A percentile compares a stretch with the other conserved stretches of the same genome.
Evolutionary conservation across 108 stramenopile genomes (phyloP).

Genomic region (Nannochloropsis granulata): DNA sequence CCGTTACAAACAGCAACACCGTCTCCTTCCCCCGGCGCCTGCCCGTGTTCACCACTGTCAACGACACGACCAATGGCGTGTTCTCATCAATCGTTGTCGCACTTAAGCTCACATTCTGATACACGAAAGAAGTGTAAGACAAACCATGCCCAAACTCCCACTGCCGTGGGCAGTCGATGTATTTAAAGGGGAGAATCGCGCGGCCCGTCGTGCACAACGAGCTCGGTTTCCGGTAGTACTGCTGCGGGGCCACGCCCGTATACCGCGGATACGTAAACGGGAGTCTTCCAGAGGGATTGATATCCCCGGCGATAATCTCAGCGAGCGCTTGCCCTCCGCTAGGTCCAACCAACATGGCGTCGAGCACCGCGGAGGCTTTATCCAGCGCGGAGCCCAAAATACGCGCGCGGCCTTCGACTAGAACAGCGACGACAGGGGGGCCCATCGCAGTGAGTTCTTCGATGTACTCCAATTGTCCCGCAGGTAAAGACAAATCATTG

Average conservation of each 20-base stretch:
- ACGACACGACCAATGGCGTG: constrained; percentile 3
- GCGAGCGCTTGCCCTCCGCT: constrained; percentile 32
- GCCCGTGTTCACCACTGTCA: constrained; percentile 34
- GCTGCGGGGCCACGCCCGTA: constrained; percentile 13
- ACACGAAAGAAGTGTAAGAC: constrained; percentile 30
- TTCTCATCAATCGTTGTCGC: not conserved
- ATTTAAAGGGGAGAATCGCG: not conserved
- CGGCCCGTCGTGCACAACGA: not conserved
- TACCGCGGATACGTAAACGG: constrained; percentile 33
- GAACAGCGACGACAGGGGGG: constrained; percentile 19
- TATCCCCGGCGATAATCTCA: constrained; percentile 19
- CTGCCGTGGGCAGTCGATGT: constrained; percentile 2
- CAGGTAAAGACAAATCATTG: constrained; percentile 42
- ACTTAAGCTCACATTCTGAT: not conserved
- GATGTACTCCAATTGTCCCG: constrained; percentile 48
- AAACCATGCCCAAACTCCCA: constrained; percentile 35
- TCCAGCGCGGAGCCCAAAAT: not conserved
- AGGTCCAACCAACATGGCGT: not conserved
- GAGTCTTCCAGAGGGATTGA: constrained; percentile 28
- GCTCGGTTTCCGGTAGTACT: constrained; percentile 28
- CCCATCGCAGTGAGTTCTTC: not conserved
- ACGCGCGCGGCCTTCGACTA: constrained; percentile 22
- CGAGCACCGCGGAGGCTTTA: not conserved
- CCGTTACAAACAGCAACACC: constrained; percentile 28
- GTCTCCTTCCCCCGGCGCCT: constrained; percentile 5